These are phyloP conservation scores for Solanum hybrid DNA, from an alignment of 305 asterid genomes.

Conservation along the genomic window DNA sequence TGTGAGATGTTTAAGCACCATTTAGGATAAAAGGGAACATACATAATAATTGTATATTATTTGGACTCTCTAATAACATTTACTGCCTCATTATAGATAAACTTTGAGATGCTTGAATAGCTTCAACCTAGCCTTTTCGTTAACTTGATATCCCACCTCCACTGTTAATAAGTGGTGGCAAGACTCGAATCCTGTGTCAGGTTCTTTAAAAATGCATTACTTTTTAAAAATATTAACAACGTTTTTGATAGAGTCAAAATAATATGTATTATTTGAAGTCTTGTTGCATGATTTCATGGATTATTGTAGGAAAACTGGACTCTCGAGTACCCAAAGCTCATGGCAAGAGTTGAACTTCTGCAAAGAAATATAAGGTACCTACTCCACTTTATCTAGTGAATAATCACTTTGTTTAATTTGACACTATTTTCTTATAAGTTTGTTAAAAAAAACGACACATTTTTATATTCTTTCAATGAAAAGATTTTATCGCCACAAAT, in stretches of 20 bases:
- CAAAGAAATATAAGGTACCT: constrained; percentile 51
- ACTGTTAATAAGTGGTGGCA: neutral
- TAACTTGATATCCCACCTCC: neutral
- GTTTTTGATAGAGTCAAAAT: neutral
- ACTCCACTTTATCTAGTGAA: neutral
- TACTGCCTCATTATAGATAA: neutral
- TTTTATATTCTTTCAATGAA: neutral
- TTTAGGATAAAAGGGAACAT: neutral
- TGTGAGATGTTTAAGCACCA: neutral
- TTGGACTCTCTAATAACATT: neutral
- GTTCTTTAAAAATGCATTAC: neutral
- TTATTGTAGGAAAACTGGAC: constrained; percentile 36
- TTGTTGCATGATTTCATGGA: neutral
- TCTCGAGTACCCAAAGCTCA: constrained; percentile 44
- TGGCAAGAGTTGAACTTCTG: constrained; percentile 44
- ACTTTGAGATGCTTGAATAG: neutral
- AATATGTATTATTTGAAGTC: no score
- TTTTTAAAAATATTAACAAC: no score
- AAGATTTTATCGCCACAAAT: neutral
- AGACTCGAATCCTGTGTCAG: no score
- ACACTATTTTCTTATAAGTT: neutral
- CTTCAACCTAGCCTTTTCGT: neutral
- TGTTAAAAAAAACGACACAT: neutral
- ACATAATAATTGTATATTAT: no score
- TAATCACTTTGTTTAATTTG: neutral